Conservation (phyloP, 2,329 filamentous ascomycete species). For the Chaetomium olivaceum region DNA sequence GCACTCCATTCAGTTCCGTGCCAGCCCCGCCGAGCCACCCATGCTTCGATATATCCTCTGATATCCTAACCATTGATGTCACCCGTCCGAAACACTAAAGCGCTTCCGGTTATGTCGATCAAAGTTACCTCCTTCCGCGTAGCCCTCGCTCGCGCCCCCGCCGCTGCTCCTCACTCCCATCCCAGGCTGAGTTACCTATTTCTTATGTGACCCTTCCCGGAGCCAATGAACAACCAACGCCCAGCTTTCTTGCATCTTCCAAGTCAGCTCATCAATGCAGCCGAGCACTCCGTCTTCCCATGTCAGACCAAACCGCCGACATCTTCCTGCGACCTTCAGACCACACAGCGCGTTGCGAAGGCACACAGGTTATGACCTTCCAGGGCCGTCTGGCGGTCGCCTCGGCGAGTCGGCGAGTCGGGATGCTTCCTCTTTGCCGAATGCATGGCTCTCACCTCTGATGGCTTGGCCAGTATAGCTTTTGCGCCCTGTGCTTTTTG, state of each 20-base stretch:
- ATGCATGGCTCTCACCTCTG: neutral
- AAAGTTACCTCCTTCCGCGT: neutral
- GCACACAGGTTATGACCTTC: neutral
- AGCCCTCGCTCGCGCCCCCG: neutral
- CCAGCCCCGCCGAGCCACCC: neutral
- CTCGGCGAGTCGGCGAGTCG: neutral
- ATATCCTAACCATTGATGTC: neutral
- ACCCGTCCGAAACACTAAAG: neutral
- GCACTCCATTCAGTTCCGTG: neutral
- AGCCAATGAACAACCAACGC: neutral
- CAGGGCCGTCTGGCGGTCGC: neutral
- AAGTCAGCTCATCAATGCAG: neutral
- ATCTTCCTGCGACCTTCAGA: neutral
- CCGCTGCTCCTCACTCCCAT: neutral
- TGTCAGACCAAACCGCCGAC: neutral
- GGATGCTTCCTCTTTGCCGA: neutral
- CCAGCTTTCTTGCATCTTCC: neutral
- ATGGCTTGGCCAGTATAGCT: neutral
- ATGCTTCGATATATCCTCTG: neutral
- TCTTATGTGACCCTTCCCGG: neutral
- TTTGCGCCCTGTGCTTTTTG: neutral
- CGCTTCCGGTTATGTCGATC: neutral
- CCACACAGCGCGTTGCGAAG: neutral
- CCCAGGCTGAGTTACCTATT: neutral
- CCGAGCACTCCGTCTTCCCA: too few relatives aligned